Evolutionary conservation across 495 filamentous ascomycete genomes (phyloP).

Genomic region (Neurospora hispaniola): DNA sequence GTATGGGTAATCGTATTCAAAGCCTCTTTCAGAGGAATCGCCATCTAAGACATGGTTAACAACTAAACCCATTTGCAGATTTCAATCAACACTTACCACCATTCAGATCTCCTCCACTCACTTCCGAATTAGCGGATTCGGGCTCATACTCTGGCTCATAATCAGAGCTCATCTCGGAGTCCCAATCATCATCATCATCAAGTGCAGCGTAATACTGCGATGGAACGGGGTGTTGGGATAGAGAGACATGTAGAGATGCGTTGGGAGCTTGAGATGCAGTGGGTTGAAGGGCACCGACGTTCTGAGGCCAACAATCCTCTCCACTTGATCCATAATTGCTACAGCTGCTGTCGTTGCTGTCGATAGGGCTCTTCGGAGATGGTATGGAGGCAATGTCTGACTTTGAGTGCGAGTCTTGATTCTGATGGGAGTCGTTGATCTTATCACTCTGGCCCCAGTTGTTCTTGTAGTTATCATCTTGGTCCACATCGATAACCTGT

Average conservation of each 20-base stretch:
- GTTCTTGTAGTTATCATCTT: not conserved
- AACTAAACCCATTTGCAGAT: not conserved
- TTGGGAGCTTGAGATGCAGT: not conserved
- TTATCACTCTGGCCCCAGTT: constrained; percentile 9
- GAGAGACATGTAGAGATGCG: not conserved
- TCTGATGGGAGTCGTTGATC: constrained; percentile 10
- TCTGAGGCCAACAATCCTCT: not conserved
- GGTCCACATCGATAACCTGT: not conserved
- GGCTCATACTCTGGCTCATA: constrained; percentile 7
- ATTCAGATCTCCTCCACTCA: constrained; percentile 5
- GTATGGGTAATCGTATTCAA: not conserved
- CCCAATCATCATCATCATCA: not conserved
- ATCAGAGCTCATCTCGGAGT: not conserved
- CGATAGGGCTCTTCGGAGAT: not conserved
- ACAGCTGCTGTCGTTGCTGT: not conserved
- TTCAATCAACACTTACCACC: not conserved
- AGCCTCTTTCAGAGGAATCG: not conserved
- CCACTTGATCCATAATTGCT: not conserved
- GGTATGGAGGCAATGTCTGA: not conserved
- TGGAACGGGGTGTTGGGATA: not conserved
- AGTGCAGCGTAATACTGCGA: not conserved
- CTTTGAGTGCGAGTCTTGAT: constrained; percentile 14
- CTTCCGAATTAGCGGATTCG: constrained; percentile 15
- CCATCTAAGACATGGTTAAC: not conserved
- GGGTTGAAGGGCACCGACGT: not conserved